Evolutionary conservation across 2,329 filamentous ascomycete species (phyloP).

Genomic region (Penicillium sumatraense): DNA sequence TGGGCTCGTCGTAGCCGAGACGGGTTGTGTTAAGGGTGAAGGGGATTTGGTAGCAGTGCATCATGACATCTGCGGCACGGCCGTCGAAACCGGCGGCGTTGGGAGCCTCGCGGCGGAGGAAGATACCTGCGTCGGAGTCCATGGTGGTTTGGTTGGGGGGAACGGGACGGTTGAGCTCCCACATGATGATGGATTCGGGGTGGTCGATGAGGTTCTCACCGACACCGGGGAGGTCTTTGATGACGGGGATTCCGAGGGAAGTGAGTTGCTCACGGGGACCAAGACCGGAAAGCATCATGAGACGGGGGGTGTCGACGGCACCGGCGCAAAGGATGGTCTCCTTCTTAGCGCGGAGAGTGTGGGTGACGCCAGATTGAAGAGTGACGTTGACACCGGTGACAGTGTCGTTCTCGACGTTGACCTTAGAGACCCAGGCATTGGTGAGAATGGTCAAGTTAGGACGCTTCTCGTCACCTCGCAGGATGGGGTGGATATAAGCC

Average conservation of each 20-base stretch:
- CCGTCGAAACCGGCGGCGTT: slow-evolving; percentile 73
- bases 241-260: slow-evolving; percentile 60
- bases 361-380: slow-evolving; percentile 63
- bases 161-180: slow-evolving; percentile 80
- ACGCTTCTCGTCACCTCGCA: slow-evolving; percentile 78
- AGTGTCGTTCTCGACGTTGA: slow-evolving; percentile 71
- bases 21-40: slow-evolving; percentile 85
- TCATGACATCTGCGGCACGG: slow-evolving; percentile 84
- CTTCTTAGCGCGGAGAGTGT: slow-evolving; percentile 63
- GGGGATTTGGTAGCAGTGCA: slow-evolving; percentile 96
- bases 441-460: slow-evolving; percentile 86
- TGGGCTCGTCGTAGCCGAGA: slow-evolving; percentile 72
- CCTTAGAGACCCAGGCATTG: slow-evolving; percentile 82
- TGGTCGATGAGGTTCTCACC: slow-evolving; percentile 69
- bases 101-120: slow-evolving; percentile 75
- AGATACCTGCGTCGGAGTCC: slow-evolving; percentile 88
- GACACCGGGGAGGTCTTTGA: slow-evolving; percentile 65
- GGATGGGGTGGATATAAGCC: slow-evolving; percentile 90
- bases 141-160: slow-evolving; percentile 83
- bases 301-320: slow-evolving; percentile 77
- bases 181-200: slow-evolving; percentile 69
- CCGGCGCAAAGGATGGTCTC: slow-evolving; percentile 83
- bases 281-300: slow-evolving; percentile 60
- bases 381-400: slow-evolving; percentile 76
- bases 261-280: slow-evolving; percentile 58